A percentile compares a stretch with the other conserved stretches of the same genome.
These are phyloP conservation scores for Polyporus arcularius DNA, from an alignment of 768 basidiomycete genomes.

Conservation along the genomic window DNA sequence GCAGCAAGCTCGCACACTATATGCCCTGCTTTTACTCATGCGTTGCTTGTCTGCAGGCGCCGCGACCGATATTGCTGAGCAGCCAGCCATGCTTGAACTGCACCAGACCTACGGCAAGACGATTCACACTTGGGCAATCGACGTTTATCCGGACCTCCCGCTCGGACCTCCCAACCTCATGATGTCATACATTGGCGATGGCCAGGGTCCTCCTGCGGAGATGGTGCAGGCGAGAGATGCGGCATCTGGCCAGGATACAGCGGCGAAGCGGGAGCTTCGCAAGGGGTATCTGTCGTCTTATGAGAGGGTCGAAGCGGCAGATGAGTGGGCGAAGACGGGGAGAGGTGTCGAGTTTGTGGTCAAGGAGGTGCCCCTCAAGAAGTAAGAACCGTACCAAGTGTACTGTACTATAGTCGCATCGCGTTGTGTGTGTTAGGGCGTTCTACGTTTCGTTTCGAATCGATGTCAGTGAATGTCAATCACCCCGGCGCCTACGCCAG, in stretches of 20 bases:
- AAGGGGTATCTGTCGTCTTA: slow-evolving; percentile 41
- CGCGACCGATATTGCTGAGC: slow-evolving; percentile 38
- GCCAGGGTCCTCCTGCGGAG: slow-evolving; percentile 33
- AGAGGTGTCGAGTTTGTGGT: slow-evolving; percentile 37
- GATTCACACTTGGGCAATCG: slow-evolving; percentile 41
- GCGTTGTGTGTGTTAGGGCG: too few species aligned
- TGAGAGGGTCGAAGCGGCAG: slow-evolving; percentile 37
- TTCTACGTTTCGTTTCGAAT: too few species aligned
- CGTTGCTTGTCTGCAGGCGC: slow-evolving; percentile 12
- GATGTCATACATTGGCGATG: slow-evolving; percentile 44
- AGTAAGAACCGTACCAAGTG: not conserved
- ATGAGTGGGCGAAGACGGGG: slow-evolving; percentile 39
- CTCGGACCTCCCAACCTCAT: slow-evolving; percentile 49
- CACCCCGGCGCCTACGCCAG: too few species aligned
- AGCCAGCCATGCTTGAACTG: slow-evolving; percentile 44
- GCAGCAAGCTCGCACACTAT: not conserved
- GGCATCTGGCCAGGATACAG: slow-evolving; percentile 35
- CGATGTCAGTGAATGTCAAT: too few species aligned
- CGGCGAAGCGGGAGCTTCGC: slow-evolving; percentile 36
- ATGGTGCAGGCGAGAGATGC: slow-evolving; percentile 36
- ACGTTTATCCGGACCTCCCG: slow-evolving; percentile 42
- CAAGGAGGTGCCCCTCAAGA: slow-evolving; percentile 17
- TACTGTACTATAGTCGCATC: too few species aligned
- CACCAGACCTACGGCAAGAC: slow-evolving; percentile 51
- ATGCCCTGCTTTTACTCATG: not conserved